phyloP scores from a whole-genome alignment of 331 rosid genomes.

The Dryas integrifolia region DNA sequence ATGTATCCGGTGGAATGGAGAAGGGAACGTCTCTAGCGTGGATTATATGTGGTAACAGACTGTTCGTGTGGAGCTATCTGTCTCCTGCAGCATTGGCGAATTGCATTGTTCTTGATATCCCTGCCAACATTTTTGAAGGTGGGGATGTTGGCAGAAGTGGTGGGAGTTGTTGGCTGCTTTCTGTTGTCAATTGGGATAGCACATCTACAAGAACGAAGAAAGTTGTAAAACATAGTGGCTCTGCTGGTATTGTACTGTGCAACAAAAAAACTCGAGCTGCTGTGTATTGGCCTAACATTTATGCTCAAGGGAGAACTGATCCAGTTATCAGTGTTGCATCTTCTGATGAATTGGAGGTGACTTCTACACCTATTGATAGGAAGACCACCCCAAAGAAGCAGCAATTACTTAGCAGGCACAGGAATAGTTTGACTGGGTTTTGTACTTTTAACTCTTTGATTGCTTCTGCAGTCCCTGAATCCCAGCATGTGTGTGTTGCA shows the following conservation, averaged over 20 bases:
- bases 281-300: constrained; percentile 76
- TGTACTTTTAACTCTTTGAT: constrained; percentile 63
- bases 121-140: constrained; percentile 30
- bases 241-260: constrained; percentile 64
- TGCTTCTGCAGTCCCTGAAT: constrained; percentile 58
- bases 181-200: constrained; percentile 61
- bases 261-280: constrained; percentile 54
- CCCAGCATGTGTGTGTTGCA: constrained; percentile 50
- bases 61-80: constrained; percentile 75
- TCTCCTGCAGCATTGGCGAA: constrained; percentile 50
- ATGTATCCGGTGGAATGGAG: constrained; percentile 71
- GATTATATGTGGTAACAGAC: constrained; percentile 66
- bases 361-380: constrained; percentile 38
- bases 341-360: constrained; percentile 45
- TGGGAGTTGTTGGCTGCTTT: constrained; percentile 62
- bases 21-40: constrained; percentile 70
- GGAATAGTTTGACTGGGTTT: constrained; percentile 34
- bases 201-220: constrained; percentile 36
- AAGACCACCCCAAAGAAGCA: constrained; percentile 42
- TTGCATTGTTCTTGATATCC: constrained; percentile 74
- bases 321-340: constrained; percentile 57
- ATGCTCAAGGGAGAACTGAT: constrained; percentile 42
- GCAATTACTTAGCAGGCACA: constrained; percentile 38
- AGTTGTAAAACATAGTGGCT: constrained; percentile 45
- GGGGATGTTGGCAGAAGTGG: constrained; percentile 41